Evolutionary conservation across 1,139 yeast genomes (phyloP), one percentile per base, ranked within the genome.

Genomic region (Zygoascus hellenicus): DNA sequence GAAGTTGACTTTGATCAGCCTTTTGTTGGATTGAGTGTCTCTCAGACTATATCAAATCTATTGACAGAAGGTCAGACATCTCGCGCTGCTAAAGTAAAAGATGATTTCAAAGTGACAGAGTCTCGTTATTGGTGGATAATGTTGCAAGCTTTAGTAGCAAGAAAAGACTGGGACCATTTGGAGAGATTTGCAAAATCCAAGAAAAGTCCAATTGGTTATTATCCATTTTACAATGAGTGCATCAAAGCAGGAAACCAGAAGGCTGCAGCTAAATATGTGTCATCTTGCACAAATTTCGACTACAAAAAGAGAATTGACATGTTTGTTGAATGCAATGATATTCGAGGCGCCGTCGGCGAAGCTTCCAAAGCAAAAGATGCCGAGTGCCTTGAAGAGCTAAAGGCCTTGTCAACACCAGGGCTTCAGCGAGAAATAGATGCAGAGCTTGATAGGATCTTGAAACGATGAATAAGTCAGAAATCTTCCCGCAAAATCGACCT

Each of bases 191-290:
- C 76, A 0, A 64, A 61, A 1, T 63, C 74, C 9, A 72, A 74
- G 48, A 80, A 77, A 56, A 76, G 94, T 0, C 88, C 90, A 0
- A 83, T 88, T 48, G 94, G 94, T 0, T 84, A 81, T 54, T 75
- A 74, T 52, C 80, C 83, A 1, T 80, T 88, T 54, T 83, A 74
- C 43, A 71, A 75, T 10, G 73, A 76, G 33, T 74, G 80, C 30
- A 55, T 79, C 40, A 70, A 70, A 28, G 69, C 75, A 31, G 76
- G 77, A 1, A 83, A 78, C 17, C 63, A 64, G 36, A 58, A 71
- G 29, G 67, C 69, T 15, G 80, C 80, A 0, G 65, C 70, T 0
- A 51, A 58, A 41, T 74, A 67, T 49, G 61, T 76, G 6, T 56
- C 66, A 6, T 54, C 65, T 56, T 71, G 76, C 49, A 60, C 67